These are phyloP conservation scores for Moricandia arvensis DNA, from an alignment of 345 rosid species.

Conservation along the genomic window DNA sequence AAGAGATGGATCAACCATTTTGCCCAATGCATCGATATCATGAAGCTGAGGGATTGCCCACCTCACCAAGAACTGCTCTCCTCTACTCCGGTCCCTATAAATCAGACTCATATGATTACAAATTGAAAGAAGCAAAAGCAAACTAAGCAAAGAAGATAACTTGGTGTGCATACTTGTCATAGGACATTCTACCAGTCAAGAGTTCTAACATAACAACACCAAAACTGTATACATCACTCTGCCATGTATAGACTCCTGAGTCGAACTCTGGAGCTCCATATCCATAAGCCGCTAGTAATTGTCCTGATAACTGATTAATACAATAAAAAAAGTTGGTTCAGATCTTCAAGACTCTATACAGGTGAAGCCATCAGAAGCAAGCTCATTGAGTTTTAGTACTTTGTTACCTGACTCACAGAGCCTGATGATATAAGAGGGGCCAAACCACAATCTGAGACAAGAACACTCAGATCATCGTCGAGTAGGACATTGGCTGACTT, in stretches of 20 bases:
- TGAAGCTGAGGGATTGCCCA: conserved; percentile 98
- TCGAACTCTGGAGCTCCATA: conserved; percentile 99
- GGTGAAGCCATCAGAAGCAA: background rate
- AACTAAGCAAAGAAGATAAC: background rate
- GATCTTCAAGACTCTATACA: background rate
- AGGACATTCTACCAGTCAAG: conserved; percentile 84
- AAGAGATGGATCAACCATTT: conserved; percentile 95
- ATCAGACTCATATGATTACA: conserved; percentile 5
- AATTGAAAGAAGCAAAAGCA: background rate
- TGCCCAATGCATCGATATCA: conserved; percentile 81
- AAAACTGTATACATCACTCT: conserved; percentile 95
- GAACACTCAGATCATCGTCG: conserved; percentile 74
- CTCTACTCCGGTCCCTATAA: conserved; percentile 65
- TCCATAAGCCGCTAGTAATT: conserved; percentile 67
- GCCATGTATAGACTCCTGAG: conserved; percentile 77
- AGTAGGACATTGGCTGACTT: conserved; percentile 85
- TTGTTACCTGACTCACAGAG: conserved; percentile 91
- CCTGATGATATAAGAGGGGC: conserved; percentile 79
- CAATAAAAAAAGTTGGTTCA: conserved; percentile 27
- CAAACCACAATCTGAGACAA: conserved; percentile 90
- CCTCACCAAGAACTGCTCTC: conserved; percentile 88
- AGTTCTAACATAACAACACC: conserved; percentile 98
- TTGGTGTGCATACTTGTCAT: conserved; percentile 60
- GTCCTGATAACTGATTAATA: conserved; percentile 83
- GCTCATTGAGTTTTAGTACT: conserved; percentile 18